Conservation (phyloP, 2,329 filamentous ascomycete species). For the Clarireedia monteithiana region DNA sequence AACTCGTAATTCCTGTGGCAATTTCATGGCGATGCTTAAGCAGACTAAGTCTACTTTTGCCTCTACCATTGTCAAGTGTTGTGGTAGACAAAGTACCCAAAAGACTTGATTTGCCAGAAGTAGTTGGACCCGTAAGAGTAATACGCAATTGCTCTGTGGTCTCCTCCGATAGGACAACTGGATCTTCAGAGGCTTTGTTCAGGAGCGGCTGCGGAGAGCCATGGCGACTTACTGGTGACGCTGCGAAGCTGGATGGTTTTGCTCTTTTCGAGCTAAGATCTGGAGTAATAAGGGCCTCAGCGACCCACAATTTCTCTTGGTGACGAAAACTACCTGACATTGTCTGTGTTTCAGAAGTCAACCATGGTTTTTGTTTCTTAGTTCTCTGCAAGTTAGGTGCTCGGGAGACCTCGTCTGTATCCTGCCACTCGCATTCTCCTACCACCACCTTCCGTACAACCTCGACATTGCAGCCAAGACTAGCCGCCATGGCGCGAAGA, state of each 20-base stretch:
- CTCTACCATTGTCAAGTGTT: slow-evolving; percentile 82
- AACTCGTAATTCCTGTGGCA: slow-evolving; percentile 84
- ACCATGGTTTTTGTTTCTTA: slow-evolving; percentile 15
- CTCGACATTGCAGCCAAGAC: slow-evolving; percentile 78
- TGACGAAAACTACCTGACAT: slow-evolving; percentile 19
- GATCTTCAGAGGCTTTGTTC: background rate
- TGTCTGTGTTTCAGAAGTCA: background rate
- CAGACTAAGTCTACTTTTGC: slow-evolving; percentile 79
- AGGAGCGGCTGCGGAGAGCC: slow-evolving; percentile 1
- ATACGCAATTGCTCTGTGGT: slow-evolving; percentile 65
- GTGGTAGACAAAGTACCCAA: slow-evolving; percentile 84
- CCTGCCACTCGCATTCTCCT: slow-evolving; percentile 69
- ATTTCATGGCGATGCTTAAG: slow-evolving; percentile 93
- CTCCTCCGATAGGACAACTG: slow-evolving; percentile 2
- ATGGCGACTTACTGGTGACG: background rate
- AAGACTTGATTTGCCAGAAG: slow-evolving; percentile 86
- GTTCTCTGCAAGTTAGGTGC: slow-evolving; percentile 10
- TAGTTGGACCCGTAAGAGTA: slow-evolving; percentile 81
- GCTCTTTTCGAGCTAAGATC: slow-evolving; percentile 40
- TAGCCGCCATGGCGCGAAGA: slow-evolving; percentile 83
- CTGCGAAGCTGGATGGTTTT: background rate
- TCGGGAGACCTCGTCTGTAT: slow-evolving; percentile 8
- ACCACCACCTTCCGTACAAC: slow-evolving; percentile 77
- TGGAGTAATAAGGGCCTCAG: slow-evolving; percentile 82
- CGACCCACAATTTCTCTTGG: slow-evolving; percentile 67